Evolutionary conservation across 2,329 filamentous ascomycete genomes (phyloP), one percentile per base, ranked within the genome.

Genomic region (Colletotrichum tamarilloi): DNA sequence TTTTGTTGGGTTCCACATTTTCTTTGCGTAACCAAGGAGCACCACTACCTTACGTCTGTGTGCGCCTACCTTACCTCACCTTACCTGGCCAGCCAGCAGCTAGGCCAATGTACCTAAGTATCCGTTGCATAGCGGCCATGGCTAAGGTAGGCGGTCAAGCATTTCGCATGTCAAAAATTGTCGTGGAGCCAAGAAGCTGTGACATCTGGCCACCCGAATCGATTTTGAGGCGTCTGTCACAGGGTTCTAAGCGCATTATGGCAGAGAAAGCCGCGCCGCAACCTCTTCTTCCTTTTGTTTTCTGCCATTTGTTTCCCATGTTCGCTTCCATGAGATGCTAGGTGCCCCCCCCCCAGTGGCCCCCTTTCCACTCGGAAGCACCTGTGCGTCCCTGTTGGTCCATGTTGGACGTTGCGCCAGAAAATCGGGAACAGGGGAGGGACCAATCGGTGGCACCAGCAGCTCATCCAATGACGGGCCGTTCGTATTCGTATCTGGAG

Each of bases 401-500:
- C 49, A 67, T 49, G 28, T 64, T 64, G 26, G 46, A 66, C 67
- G 59, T 69, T 72, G 56, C 67, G 22, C 60, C 62, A 71, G 60
- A 66, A 71, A 71, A 56, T 66, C 70, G 35, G 62, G 67, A 65
- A 65, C 32, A 53, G 49, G 55, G 60, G 46, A 70, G 49, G 57
- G 57, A 46, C 68, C 72, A 73, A 60, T 59, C 8, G 42, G 62
- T 70, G 62, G 70, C 70, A 56, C 65, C 30, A 35, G 26, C 24
- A 16, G 22, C 42, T 55, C 22, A 24, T 22, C 74, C 72, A 75
- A 75, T 75, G 56, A 69, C 57, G 26, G 32, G 28, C 35, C 32
- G 24, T 68, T 74, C 74, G 74, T 75, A 75, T 75, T 75, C 74
- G 74, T 72, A 69, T 75, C 30, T 6, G 9, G 8, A 26, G 52